Evolutionary conservation across 805 yeast species (phyloP).

Genomic region (Starmerella stellata): DNA sequence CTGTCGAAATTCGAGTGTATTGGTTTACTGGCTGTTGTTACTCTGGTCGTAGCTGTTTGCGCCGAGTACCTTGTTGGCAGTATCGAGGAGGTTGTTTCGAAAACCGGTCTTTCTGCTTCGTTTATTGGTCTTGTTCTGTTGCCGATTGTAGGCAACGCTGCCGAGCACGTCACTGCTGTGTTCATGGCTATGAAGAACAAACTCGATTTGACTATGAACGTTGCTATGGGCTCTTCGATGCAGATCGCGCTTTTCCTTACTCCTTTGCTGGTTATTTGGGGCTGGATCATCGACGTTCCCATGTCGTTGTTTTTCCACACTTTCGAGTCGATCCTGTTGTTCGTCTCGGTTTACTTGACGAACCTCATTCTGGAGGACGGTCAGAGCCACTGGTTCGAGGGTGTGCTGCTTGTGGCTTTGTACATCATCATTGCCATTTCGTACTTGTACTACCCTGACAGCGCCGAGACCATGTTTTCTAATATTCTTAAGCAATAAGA

Average conservation of each 20-base stretch:
- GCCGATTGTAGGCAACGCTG: constrained; percentile 97
- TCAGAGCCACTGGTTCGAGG: constrained; percentile 92
- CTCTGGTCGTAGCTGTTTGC: constrained; percentile 66
- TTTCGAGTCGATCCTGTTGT: constrained; percentile 82
- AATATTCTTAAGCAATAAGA: no score
- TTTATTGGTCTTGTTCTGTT: constrained; percentile 84
- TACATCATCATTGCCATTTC: constrained; percentile 77
- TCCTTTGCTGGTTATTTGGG: constrained; percentile 82
- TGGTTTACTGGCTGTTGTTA: constrained; percentile 38
- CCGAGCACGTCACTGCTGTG: constrained; percentile 94
- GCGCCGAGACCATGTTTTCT: constrained; percentile 1
- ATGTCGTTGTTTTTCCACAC: constrained; percentile 85
- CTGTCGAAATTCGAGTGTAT: constrained; percentile 41
- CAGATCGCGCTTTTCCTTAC: constrained; percentile 92
- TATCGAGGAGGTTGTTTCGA: constrained; percentile 70
- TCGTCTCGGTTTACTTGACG: constrained; percentile 73
- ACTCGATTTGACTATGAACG: constrained; percentile 94
- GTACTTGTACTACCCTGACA: constrained; percentile 63
- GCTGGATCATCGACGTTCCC: constrained; percentile 84
- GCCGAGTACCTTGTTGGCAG: constrained; percentile 91
- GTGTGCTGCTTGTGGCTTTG: constrained; percentile 75
- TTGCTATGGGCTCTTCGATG: constrained; percentile 87
- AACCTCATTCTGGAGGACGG: constrained; percentile 83
- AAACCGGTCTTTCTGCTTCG: constrained; percentile 78
- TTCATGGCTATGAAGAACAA: constrained; percentile 83